Percentiles rank a stretch among this genome's conserved stretches.
phyloP scores from a whole-genome alignment of 2,329 filamentous ascomycete genomes.

The Diaporthe destruens region DNA sequence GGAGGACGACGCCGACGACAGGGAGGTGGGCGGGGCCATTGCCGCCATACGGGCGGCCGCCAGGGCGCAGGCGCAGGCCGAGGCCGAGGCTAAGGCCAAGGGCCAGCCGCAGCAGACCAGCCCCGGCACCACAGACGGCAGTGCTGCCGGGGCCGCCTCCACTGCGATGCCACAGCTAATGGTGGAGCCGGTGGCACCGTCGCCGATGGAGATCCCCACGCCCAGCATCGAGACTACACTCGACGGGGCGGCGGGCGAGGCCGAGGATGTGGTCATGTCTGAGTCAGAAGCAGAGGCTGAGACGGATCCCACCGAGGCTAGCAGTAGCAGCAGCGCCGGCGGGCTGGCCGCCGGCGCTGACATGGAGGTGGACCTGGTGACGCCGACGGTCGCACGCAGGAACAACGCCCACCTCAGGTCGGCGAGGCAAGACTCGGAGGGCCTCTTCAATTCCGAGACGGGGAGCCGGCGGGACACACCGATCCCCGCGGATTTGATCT shows the following conservation, averaged over 20 bases:
- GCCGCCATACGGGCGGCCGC: slow-evolving; percentile 53
- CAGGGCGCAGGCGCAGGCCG: slow-evolving; percentile 7
- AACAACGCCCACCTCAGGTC: slow-evolving; percentile 31
- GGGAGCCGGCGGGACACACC: slow-evolving; percentile 52
- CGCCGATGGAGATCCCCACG: slow-evolving; percentile 52
- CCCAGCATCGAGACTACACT: slow-evolving; percentile 57
- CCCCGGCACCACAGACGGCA: background rate
- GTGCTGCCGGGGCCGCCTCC: background rate
- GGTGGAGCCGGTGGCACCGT: slow-evolving; percentile 39
- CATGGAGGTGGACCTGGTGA: slow-evolving; percentile 55
- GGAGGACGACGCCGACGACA: slow-evolving; percentile 60
- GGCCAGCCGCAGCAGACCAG: slow-evolving; percentile 40
- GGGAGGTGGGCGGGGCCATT: slow-evolving; percentile 58
- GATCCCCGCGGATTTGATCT: slow-evolving; percentile 50
- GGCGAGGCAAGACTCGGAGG: slow-evolving; percentile 47
- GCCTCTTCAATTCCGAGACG: slow-evolving; percentile 47
- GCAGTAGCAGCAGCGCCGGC: slow-evolving; percentile 23
- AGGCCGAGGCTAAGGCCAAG: slow-evolving; percentile 46
- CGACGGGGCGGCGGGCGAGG: slow-evolving; percentile 49
- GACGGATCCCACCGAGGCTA: slow-evolving; percentile 22
- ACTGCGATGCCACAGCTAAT: slow-evolving; percentile 25
- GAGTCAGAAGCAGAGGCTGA: slow-evolving; percentile 52
- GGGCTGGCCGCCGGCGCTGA: slow-evolving; percentile 44
- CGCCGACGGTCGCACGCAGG: slow-evolving; percentile 52
- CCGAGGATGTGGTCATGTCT: slow-evolving; percentile 63